Base-by-base conservation (phyloP, 1,139 yeast species). In the Debaryomyces sp. region DNA sequence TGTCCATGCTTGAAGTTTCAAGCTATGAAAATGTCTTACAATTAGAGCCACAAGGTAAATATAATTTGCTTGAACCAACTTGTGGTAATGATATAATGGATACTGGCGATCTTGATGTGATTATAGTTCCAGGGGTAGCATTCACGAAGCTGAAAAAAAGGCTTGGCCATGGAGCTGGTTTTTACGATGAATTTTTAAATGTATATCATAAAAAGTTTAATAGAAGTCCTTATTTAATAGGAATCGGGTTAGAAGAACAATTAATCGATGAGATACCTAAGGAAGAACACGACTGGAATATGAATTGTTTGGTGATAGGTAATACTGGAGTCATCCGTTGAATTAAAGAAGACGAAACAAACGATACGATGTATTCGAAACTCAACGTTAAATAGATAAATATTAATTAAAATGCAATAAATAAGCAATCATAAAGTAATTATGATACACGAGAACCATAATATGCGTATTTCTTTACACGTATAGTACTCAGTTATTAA, bases 91-190 rank as follows among this genome's bases (percentile, higher is more conserved):
- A 71, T 50, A 70, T 70, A 0, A 61, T 81, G 54, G 67, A 48
- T 1, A 47, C 62, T 0, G 84, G 68, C 0, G 64, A 80, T 0
- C 66, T 94, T 27, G 97, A 92, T 57, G 60, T 91, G 24, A 71
- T 94, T 7, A 67, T 94, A 2, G 73, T 94, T 0, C 99, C 98
- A 0, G 98, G 96, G 0, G 85, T 94, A 1, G 97, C 90, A 1
- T 92, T 89, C 62, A 77, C 87, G 2, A 56, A 51, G 1, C 46
- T 57, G 7, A 81, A 85, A 44, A 70, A 74, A 30, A 67, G 99
- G 49, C 64, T 94, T 47, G 99, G 98, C 0, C 96, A 91, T 63
- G 99, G 99, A 1, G 95, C 86, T 9, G 99, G 97, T 0, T 91
- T 81, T 65, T 94, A 94, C 64, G 98, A 94, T 64, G 89, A 85